Evolutionary conservation across 192 early-diverging fungal genomes (phyloP).

Genomic region (Dissophora ornata): DNA sequence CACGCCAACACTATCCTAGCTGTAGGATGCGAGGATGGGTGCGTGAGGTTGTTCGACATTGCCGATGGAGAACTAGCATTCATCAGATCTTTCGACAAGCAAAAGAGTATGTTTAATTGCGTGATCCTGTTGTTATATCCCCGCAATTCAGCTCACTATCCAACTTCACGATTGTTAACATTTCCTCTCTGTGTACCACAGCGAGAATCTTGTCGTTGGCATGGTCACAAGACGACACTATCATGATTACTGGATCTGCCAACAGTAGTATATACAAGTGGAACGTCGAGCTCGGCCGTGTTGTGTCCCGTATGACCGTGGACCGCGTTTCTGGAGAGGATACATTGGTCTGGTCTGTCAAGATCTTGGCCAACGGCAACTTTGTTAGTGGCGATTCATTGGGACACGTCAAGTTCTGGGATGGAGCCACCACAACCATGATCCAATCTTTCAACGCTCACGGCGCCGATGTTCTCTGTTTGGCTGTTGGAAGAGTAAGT

Average conservation of each 20-base stretch:
- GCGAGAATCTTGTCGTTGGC: slow-evolving; percentile 87
- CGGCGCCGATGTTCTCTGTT: slow-evolving; percentile 88
- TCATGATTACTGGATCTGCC: slow-evolving; percentile 84
- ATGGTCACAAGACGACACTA: slow-evolving; percentile 79
- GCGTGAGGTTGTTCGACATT: slow-evolving; percentile 89
- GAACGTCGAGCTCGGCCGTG: slow-evolving; percentile 62
- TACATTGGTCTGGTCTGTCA: slow-evolving; percentile 92
- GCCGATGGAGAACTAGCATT: slow-evolving; percentile 75
- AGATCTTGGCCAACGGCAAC: slow-evolving; percentile 72
- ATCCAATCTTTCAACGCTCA: slow-evolving; percentile 79
- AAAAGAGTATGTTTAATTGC: slow-evolving; percentile 64
- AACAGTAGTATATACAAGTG: slow-evolving; percentile 83
- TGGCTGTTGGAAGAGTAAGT: slow-evolving; percentile 69
- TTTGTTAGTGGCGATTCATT: slow-evolving; percentile 92
- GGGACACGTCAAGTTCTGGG: slow-evolving; percentile 93
- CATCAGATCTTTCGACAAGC: slow-evolving; percentile 74
- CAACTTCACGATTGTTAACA: not conserved
- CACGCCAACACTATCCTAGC: slow-evolving; percentile 81
- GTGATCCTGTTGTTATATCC: too few species aligned
- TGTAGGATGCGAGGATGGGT: slow-evolving; percentile 94
- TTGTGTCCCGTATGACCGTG: slow-evolving; percentile 79
- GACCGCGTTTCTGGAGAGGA: slow-evolving; percentile 74
- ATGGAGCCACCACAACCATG: slow-evolving; percentile 73
- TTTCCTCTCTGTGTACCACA: slow-evolving; percentile 37
- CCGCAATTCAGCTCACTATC: too few species aligned